Evolutionary conservation across 2,329 filamentous ascomycete genomes (phyloP), one percentile per base, ranked within the genome.

Genomic region (Penicillium sp.): DNA sequence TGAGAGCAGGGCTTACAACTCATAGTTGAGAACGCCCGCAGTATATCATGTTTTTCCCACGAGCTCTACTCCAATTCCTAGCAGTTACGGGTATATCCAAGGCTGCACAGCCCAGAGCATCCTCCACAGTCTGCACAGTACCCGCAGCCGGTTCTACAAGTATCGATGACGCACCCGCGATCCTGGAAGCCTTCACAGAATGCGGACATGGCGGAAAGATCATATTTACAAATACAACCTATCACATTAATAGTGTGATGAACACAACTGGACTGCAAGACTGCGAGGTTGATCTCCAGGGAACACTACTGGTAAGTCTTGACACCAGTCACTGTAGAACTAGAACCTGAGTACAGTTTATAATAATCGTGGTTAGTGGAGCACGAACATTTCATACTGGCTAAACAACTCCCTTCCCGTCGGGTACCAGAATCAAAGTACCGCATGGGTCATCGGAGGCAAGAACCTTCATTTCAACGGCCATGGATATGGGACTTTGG

Each of bases 391-490:
- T 10, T 44, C 61, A n/a, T 83, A 83, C 71, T 83, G 81, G 81
- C 68, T 82, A 16, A 70, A 72, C 48, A 73, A 75, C 58, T 80
- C 76, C 7, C 67, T 80, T 11, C 67, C 73, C 0, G 78, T 83
- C 8, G 78, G 77, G 1, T 82, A 80, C 51, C 80, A 82, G 31
- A 78, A 80, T 29, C 79, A 80, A 21, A 77, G 75, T 33, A 80
- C 80, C 3, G 80, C 80, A 7, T 82, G 79, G 76, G 68, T 77
- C 31, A 62, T 84, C 2, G 82, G 82, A 2, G 83, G 82, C 2
- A 75, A 75, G 5, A 78, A 81, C 53, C 72, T 85, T 11, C 70
- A 73, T 24, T 70, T 84, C 54, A 68, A 80, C 19, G 82, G 82
- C 7, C 74, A 79, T 62, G 81, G 81, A 1, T 72, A 73, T 52